These are phyloP conservation scores for Penicillium cataractarum DNA, from an alignment of 495 filamentous ascomycete species.

Conservation along the genomic window DNA sequence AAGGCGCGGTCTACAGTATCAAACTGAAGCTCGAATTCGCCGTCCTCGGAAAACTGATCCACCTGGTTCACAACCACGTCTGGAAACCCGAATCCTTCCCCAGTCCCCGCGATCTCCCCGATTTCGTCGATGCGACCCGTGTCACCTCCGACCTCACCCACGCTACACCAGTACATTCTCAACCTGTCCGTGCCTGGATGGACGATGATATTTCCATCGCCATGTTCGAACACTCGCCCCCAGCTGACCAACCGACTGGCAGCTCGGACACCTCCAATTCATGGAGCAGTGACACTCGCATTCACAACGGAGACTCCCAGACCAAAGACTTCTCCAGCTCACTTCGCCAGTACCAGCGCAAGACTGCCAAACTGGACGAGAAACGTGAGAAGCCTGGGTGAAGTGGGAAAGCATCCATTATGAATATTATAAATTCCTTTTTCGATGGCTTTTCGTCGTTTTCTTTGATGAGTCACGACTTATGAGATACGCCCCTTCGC, in stretches of 20 bases:
- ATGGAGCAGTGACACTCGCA: slow-evolving; percentile 40
- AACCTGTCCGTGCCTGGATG: slow-evolving; percentile 37
- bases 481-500: slow-evolving; percentile 23
- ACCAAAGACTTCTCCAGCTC: slow-evolving; percentile 38
- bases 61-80: slow-evolving; percentile 43
- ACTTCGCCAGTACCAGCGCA: slow-evolving; percentile 20
- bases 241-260: slow-evolving; percentile 22
- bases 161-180: slow-evolving; percentile 30
- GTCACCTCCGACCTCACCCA: slow-evolving; percentile 50
- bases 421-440: neutral
- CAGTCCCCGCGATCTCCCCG: slow-evolving; percentile 35
- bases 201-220: slow-evolving; percentile 50
- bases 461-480: slow-evolving; percentile 27
- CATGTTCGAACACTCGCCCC: slow-evolving; percentile 46
- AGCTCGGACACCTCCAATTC: slow-evolving; percentile 35
- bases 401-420: neutral
- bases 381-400: slow-evolving; percentile 24
- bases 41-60: slow-evolving; percentile 56
- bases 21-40: slow-evolving; percentile 71
- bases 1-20: slow-evolving; percentile 64
- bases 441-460: neutral
- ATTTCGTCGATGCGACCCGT: slow-evolving; percentile 51
- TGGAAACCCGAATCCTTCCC: slow-evolving; percentile 47
- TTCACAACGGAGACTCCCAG: slow-evolving; percentile 27
- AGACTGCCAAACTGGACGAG: slow-evolving; percentile 11